Conservation (phyloP, 768 basidiomycete species). For the Lactarius quietus region DNA sequence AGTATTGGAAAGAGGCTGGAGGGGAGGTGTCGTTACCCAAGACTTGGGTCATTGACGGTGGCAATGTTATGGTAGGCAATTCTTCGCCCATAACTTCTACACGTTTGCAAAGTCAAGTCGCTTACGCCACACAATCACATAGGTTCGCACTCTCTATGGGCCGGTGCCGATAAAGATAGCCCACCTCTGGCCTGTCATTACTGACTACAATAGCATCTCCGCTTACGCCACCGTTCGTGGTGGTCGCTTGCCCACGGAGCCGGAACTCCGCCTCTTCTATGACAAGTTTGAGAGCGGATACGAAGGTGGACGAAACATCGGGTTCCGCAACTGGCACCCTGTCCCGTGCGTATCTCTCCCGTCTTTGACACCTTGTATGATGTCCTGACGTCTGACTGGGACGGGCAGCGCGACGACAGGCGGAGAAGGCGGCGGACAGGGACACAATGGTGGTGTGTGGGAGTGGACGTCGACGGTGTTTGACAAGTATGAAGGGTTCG, state of each 20-base stretch:
- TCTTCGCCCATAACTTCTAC: not conserved
- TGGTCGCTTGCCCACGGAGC: constrained; percentile 90
- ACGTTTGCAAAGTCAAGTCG: not conserved
- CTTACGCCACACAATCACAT: not conserved
- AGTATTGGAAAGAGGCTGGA: constrained; percentile 53
- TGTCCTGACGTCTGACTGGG: constrained; percentile 8
- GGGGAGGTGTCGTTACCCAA: constrained; percentile 54
- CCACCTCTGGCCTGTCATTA: constrained; percentile 80
- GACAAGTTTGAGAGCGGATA: constrained; percentile 71
- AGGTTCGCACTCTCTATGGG: constrained; percentile 87
- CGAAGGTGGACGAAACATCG: constrained; percentile 75
- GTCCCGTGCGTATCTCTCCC: constrained; percentile 58
- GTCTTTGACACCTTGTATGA: not conserved
- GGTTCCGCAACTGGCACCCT: constrained; percentile 93
- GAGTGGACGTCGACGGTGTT: constrained; percentile 92
- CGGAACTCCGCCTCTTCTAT: constrained; percentile 78
- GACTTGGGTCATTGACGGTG: constrained; percentile 65
- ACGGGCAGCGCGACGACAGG: constrained; percentile 65
- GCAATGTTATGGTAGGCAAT: constrained; percentile 45
- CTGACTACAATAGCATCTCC: constrained; percentile 73
- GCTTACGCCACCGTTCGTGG: constrained; percentile 82
- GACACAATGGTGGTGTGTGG: constrained; percentile 95
- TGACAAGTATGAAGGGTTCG: constrained; percentile 69
- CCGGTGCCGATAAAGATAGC: constrained; percentile 75
- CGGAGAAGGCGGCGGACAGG: constrained; percentile 48